A percentile compares a stretch with the other conserved stretches of the same genome.
Conservation (phyloP, 177 flowering plant genomes). For the Tripterygium wilfordii region DNA sequence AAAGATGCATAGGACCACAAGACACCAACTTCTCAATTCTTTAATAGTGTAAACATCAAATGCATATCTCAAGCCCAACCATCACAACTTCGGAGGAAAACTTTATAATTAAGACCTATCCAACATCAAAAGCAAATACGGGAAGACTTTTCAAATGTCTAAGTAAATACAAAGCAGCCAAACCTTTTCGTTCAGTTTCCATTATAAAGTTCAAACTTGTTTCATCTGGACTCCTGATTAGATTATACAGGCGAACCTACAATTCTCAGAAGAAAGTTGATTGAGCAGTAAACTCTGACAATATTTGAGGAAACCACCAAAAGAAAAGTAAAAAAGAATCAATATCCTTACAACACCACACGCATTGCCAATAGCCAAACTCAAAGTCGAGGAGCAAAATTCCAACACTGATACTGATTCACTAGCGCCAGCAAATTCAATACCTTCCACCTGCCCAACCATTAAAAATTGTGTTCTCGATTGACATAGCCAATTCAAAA, state of each 20-base stretch:
- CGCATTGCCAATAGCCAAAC: conserved; percentile 27
- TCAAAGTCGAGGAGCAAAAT: conserved; percentile 23
- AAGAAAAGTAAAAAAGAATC: background rate
- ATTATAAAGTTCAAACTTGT: conserved; percentile 19
- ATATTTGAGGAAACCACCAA: no score
- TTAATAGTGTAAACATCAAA: background rate
- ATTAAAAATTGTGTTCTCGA: background rate
- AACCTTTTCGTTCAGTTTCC: conserved; percentile 25
- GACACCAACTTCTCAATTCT: conserved; percentile 1
- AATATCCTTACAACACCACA: conserved; percentile 31
- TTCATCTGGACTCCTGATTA: conserved; percentile 14
- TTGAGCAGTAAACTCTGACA: background rate
- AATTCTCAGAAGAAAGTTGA: conserved; percentile 5
- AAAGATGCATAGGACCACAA: no score
- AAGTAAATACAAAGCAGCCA: background rate
- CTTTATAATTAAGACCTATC: background rate
- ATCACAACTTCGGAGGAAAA: no score
- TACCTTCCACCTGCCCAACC: conserved; percentile 22
- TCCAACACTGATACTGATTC: conserved; percentile 30
- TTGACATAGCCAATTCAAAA: background rate
- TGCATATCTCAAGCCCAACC: background rate
- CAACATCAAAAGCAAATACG: background rate
- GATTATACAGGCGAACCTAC: conserved; percentile 30
- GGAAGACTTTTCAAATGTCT: background rate
- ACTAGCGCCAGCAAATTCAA: conserved; percentile 13